Evolutionary conservation across 495 filamentous ascomycete genomes (phyloP).

Genomic region (Neurospora tetraspora): DNA sequence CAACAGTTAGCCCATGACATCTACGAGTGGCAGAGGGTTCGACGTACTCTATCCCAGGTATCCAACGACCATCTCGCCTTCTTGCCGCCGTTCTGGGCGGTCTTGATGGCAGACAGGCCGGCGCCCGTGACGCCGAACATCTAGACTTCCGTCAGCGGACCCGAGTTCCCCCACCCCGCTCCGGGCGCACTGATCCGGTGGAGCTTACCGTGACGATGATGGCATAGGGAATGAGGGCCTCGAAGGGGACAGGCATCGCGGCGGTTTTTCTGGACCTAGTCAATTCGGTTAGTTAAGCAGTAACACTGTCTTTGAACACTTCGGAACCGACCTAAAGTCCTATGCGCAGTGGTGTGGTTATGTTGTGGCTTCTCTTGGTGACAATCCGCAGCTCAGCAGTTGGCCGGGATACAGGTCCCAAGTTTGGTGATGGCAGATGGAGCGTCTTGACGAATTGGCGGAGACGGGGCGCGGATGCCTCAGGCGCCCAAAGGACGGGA

Average conservation of each 20-base stretch:
- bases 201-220: constrained; percentile 74
- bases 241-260: constrained; percentile 92
- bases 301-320: not conserved
- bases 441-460: constrained; percentile 12
- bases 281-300: constrained; percentile 9
- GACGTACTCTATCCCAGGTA: constrained; percentile 84
- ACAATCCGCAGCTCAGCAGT: constrained; percentile 7
- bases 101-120: constrained; percentile 61
- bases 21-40: constrained; percentile 16
- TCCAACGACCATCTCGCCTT: constrained; percentile 71
- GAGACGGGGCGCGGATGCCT: constrained; percentile 2
- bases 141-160: constrained; percentile 39
- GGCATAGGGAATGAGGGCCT: constrained; percentile 87
- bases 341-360: constrained; percentile 1
- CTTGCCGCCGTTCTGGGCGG: constrained; percentile 83
- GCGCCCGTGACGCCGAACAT: constrained; percentile 84
- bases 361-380: constrained; percentile 4
- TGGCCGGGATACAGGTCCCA: not conserved
- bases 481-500: constrained; percentile 3
- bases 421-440: not conserved
- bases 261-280: constrained; percentile 14
- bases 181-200: constrained; percentile 7
- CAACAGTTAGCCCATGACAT: constrained; percentile 21
- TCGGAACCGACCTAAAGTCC: constrained; percentile 16
- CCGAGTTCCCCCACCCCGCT: constrained; percentile 2